Base-by-base conservation (phyloP, 768 basidiomycete genomes). In the Podaxis sp. region DNA sequence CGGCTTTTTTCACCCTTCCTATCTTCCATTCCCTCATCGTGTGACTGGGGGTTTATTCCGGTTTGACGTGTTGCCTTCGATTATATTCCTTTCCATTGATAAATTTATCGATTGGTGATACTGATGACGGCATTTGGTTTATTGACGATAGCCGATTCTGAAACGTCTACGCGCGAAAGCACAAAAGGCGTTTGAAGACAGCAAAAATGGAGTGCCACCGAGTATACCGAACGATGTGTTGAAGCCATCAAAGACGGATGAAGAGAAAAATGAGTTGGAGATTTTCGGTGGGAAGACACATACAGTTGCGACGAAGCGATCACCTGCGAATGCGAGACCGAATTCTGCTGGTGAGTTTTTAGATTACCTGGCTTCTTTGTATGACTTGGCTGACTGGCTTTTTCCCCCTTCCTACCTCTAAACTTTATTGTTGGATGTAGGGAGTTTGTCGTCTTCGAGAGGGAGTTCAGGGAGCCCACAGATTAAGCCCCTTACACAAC, bases 221-320 rank as follows among this genome's bases (percentile, higher is more conserved):
- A 73, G 73, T 52, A 75, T 79, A 55, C 80, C 79, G 17, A 80
- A 79, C 65, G 86, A 89, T 72, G 33, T 87, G 27, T 90, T 90
- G 72, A 76, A 79, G 19, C 76, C 82, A 9, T 82, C 85, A 0
- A 65, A 74, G 13, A 65, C 71, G 11, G 73, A 75, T 25, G 82
- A 80, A 41, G 72, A 75, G n/a, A 81, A 85, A 57, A 90, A 91
- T 69, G 89, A 91, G 68, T 73, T 92, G 24, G 82, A 85, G 5
- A 89, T 91, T 25, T 91, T 91, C 71, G 85, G 88, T 54, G 90
- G 90, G n/a, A 83, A 85, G 67, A 90, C 85, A 9, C 83, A 88
- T 63, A 88, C 84, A 76, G 76, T 50, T 9, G 33, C 33, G 33
- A 33, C 33, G 8, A 33, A 33, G 33, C 33, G 33, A 8, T 33